A percentile compares a stretch with the other conserved stretches of the same genome.
Conservation (phyloP, 2,329 filamentous ascomycete species). For the Cercospora sojina region DNA sequence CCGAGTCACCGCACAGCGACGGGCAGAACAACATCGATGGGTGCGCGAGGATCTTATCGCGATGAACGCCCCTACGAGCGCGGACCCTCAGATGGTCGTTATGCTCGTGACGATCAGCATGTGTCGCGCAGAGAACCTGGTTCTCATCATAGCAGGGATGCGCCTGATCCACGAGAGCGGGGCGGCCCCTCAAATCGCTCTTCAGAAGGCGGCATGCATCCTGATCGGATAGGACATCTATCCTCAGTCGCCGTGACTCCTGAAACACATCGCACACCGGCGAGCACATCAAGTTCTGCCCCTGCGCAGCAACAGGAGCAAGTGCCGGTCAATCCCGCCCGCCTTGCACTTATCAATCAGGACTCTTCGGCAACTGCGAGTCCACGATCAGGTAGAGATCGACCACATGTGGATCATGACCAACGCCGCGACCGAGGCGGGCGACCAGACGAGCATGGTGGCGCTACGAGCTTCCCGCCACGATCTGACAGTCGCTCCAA, state of each 20-base stretch:
- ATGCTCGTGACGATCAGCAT: conserved; percentile 23
- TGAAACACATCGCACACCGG: conserved; percentile 18
- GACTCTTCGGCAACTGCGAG: conserved; percentile 11
- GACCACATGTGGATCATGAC: conserved; percentile 29
- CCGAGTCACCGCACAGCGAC: conserved; percentile 39
- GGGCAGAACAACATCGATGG: conserved; percentile 38
- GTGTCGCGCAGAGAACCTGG: conserved; percentile 22
- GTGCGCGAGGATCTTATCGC: conserved; percentile 15
- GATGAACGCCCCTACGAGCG: conserved; percentile 26
- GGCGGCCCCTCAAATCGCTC: conserved; percentile 11
- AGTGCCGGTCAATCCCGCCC: conserved; percentile 43
- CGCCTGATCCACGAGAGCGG: conserved; percentile 20
- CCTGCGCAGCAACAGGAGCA: conserved; percentile 17
- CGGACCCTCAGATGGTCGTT: conserved; percentile 12
- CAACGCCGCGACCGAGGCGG: conserved; percentile 27
- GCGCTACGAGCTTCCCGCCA: conserved; percentile 34
- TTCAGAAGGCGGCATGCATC: conserved; percentile 21
- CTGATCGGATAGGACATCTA: conserved; percentile 24
- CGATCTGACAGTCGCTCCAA: conserved; percentile 29
- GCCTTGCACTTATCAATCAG: conserved; percentile 43
- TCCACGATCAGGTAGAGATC: conserved; percentile 21
- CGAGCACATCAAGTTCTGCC: conserved; percentile 7
- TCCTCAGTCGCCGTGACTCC: conserved; percentile 21
- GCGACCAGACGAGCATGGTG: conserved; percentile 28
- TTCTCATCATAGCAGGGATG: conserved; percentile 15